Base-by-base conservation (phyloP, 306 rosid species). In the Gillenia trifoliata region DNA sequence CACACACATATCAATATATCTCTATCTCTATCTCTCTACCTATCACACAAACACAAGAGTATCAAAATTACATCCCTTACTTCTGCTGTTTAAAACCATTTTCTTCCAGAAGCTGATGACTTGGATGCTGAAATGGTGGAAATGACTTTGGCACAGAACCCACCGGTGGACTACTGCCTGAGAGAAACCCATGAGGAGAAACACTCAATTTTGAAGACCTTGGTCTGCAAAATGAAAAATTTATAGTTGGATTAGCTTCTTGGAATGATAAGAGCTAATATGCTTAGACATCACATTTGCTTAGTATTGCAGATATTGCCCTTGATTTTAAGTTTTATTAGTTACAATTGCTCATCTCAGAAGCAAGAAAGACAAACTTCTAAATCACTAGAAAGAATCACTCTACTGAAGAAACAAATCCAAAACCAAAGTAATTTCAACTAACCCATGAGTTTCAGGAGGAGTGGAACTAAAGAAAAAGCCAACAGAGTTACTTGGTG, bases 41-140 rank as follows among this genome's bases (percentile, higher is more conserved):
- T 45, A 70, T 16, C 47, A 30, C 40, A 10, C 61, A 70, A 2
- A 11, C 12, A 50, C 19, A n/a, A 55, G 26, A 55, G 5, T 4
- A 55, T 36, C 72, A 67, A 59, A 73, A 66, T 79, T 69, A 77
- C 30, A 72, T 66, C 68, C 41, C 97, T 86, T 82, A 94, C 99
- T 89, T 94, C 73, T 94, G 99, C 64, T 94, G 98, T 85, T 89
- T 89, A 83, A 88, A 94, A 75, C 96, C 99, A 78, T 90, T 94
- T 88, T 94, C 98, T 87, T 90, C 96, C 74, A 92, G 82, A 76
- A 94, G 99, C 87, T 87, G 97, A 76, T 94, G 99, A 66, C 99
- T 94, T 66, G 99, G 98, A 83, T 94, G 99, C 96, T 94, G 98
- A 84, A 94, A 92, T 4, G 87, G 90, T 34, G 98, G 99, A 85